Evolutionary conservation across 306 rosid species (phyloP).

Genomic region (Quercus alba): DNA sequence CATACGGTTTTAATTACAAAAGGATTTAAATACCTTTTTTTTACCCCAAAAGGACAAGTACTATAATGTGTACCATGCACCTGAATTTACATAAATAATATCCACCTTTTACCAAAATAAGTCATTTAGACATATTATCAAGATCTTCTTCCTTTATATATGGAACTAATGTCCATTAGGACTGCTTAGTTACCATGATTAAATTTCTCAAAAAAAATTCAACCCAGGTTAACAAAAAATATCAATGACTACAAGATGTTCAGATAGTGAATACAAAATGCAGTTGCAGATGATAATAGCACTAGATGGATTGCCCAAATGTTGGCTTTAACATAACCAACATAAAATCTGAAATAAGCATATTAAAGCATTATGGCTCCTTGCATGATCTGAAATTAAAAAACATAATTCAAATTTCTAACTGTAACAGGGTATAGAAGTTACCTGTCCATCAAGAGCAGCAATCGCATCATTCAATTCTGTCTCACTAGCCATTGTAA

Average conservation of each 20-base stretch:
- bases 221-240: neutral
- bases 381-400: neutral
- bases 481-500: conserved; percentile 67
- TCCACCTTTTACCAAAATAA: neutral
- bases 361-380: neutral
- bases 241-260: neutral
- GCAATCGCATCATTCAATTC: conserved; percentile 84
- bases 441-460: conserved; percentile 97
- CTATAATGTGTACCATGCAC: neutral
- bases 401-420: neutral
- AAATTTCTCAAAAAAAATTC: neutral
- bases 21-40: neutral
- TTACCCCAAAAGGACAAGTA: neutral
- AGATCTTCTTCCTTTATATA: neutral
- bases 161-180: neutral
- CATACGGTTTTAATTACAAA: neutral
- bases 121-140: neutral
- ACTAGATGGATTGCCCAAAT: neutral
- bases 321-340: conserved; percentile 25
- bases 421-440: neutral
- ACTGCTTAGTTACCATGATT: neutral
- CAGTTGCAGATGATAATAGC: neutral
- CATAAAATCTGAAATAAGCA: conserved; percentile 32
- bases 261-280: neutral
- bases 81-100: neutral